A percentile compares a stretch with the other conserved stretches of the same genome.
These are phyloP conservation scores for Orbilia blumenaviensis DNA, from an alignment of 2,329 filamentous ascomycete genomes.

Conservation along the genomic window DNA sequence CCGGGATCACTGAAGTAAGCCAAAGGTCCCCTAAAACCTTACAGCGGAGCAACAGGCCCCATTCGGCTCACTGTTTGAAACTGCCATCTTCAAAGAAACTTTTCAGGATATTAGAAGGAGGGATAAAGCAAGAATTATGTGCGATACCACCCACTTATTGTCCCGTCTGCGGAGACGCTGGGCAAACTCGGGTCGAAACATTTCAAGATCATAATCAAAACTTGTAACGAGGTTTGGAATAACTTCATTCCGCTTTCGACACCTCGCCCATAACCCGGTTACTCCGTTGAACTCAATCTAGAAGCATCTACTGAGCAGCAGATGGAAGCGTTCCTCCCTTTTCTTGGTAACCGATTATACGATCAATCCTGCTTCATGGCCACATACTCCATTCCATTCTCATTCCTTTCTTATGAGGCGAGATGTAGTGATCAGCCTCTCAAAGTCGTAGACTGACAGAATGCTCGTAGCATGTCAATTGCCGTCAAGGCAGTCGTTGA, in stretches of 20 bases:
- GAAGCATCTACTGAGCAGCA: slow-evolving; percentile 63
- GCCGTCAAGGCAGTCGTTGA: slow-evolving; percentile 62
- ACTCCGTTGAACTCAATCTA: slow-evolving; percentile 62
- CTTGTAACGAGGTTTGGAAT: slow-evolving; percentile 63
- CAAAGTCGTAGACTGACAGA: slow-evolving; percentile 61
- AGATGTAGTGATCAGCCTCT: slow-evolving; percentile 62
- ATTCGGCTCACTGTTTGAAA: slow-evolving; percentile 60
- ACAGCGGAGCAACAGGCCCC: slow-evolving; percentile 29
- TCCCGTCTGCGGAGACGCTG: slow-evolving; percentile 62
- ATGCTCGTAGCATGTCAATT: slow-evolving; percentile 62
- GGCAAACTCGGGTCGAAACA: slow-evolving; percentile 57
- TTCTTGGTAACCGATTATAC: slow-evolving; percentile 59
- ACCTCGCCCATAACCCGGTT: slow-evolving; percentile 63
- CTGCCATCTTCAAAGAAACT: slow-evolving; percentile 61
- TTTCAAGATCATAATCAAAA: slow-evolving; percentile 61
- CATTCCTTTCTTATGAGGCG: slow-evolving; percentile 65
- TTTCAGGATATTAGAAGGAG: slow-evolving; percentile 59
- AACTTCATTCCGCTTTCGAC: slow-evolving; percentile 61
- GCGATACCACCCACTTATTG: slow-evolving; percentile 61
- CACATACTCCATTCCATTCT: slow-evolving; percentile 65
- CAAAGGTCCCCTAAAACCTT: background rate
- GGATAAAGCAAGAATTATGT: slow-evolving; percentile 62
- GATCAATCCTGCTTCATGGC: slow-evolving; percentile 63
- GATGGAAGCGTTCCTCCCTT: slow-evolving; percentile 62
- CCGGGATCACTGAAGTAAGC: background rate